Evolutionary conservation across 495 filamentous ascomycete species (phyloP).

Genomic region (Aspergillus panamensis): DNA sequence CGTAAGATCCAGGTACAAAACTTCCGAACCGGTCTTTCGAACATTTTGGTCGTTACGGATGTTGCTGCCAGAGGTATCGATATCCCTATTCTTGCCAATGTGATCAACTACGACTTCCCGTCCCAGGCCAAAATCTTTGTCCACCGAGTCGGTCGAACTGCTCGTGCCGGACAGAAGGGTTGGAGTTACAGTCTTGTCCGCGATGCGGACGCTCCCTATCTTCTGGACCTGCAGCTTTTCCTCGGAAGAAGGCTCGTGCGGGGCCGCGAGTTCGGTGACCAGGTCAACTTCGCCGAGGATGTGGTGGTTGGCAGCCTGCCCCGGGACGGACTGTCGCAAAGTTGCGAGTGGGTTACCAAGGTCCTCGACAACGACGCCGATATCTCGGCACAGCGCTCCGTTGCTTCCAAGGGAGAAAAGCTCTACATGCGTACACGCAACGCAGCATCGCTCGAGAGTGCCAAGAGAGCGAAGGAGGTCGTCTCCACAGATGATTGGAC

Average conservation of each 20-base stretch:
- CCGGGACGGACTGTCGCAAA: constrained; percentile 65
- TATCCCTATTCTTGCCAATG: constrained; percentile 92
- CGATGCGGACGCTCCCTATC: constrained; percentile 80
- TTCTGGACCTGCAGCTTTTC: constrained; percentile 94
- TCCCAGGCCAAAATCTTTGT: constrained; percentile 95
- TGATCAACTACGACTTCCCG: constrained; percentile 98
- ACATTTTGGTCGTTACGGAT: constrained; percentile 95
- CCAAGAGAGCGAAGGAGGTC: constrained; percentile 75
- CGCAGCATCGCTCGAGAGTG: constrained; percentile 80
- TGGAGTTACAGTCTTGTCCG: constrained; percentile 93
- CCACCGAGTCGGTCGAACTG: constrained; percentile 92
- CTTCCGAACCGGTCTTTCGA: constrained; percentile 77
- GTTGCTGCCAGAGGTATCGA: constrained; percentile 97
- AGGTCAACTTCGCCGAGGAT: constrained; percentile 70
- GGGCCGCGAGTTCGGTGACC: constrained; percentile 50
- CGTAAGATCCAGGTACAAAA: constrained; percentile 85
- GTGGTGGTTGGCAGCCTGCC: constrained; percentile 72
- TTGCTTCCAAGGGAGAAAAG: constrained; percentile 86
- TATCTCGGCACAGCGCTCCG: constrained; percentile 61
- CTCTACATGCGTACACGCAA: constrained; percentile 87
- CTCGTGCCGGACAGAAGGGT: constrained; percentile 82
- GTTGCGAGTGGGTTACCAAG: constrained; percentile 75
- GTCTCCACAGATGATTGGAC: constrained; percentile 64
- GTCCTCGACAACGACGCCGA: constrained; percentile 71
- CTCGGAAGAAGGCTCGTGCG: constrained; percentile 74